Base-by-base conservation (phyloP, 2,329 filamentous ascomycete genomes). In the Colletotrichum karsti region DNA sequence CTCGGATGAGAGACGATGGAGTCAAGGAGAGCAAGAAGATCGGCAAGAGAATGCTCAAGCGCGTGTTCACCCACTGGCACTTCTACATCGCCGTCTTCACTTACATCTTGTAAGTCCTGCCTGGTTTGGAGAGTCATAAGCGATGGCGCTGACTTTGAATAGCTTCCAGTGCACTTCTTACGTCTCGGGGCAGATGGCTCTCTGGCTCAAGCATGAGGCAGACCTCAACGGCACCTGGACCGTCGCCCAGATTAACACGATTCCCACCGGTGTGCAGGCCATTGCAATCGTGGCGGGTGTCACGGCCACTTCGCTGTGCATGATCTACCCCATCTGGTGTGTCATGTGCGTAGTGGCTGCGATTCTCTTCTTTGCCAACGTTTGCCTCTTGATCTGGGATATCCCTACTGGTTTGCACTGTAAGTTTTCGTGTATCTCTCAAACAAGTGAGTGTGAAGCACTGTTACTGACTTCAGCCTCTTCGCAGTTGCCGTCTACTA, bases 241-340 rank as follows among this genome's bases (percentile, higher is more conserved):
- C 1, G 42, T 73, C 8, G 62, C 53, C 4, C 50, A 72, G 24
- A 71, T 73, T 44, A 73, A 73, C 63, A 65, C 67, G 9, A 67
- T 70, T 7, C 59, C 59, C 13, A 63, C 59, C 42, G n/a, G 71
- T 50, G 51, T 63, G 7, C 70, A 75, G 39, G 73, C 41, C 5
- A 54, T 75, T 8, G 70, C 74, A 1, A 71, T 77, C 6, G 65
- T 75, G 4, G 39, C 68, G 1, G 71, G 71, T 7, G 60, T 72
- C 10, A 33, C 73, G 8, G 71, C 70, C 1, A 77, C 76, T 1
- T 72, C 70, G 2, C 66, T 78, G 3, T 73, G 71, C 39, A 77
- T 77, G 72, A 70, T 77, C 1, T 78, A 78, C 57, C 75, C 75
- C 7, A 70, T 76, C 7, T 77, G 74, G 76, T 63, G 69, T 2